A percentile compares a stretch with the other conserved stretches of the same genome.
phyloP scores from a whole-genome alignment of 352 stramenopile genomes.

The Globisporangium cystogenes region DNA sequence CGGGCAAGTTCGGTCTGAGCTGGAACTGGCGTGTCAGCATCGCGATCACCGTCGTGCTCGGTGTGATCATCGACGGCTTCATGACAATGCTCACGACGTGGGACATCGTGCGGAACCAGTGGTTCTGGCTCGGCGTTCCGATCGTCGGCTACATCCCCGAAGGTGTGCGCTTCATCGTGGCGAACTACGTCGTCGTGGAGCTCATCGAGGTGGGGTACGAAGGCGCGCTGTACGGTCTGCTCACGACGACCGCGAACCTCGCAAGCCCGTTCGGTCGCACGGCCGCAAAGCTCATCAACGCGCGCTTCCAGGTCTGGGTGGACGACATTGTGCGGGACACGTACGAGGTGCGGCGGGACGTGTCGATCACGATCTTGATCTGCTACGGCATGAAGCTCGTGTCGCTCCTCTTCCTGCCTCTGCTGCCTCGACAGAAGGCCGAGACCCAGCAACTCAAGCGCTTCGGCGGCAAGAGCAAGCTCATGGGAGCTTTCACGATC shows the following conservation, averaged over 20 bases:
- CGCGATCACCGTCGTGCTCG: constrained; percentile 25
- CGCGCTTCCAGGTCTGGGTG: constrained; percentile 43
- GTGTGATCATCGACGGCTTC: constrained; percentile 34
- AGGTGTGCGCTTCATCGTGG: constrained; percentile 46
- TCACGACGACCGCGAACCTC: constrained; percentile 46
- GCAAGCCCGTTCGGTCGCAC: constrained; percentile 38
- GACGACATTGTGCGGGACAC: constrained; percentile 41
- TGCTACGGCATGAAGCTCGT: constrained; percentile 49
- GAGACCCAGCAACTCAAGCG: constrained; percentile 26
- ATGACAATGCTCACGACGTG: constrained; percentile 56
- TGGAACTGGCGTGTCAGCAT: constrained; percentile 60
- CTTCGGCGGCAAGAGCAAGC: constrained; percentile 30
- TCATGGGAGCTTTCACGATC: constrained; percentile 28
- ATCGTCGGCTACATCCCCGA: constrained; percentile 45
- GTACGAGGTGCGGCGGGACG: constrained; percentile 36
- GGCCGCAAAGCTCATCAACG: constrained; percentile 48
- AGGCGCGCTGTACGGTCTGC: constrained; percentile 43
- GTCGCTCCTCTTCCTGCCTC: constrained; percentile 38
- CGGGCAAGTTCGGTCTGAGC: constrained; percentile 31
- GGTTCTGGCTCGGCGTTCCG: constrained; percentile 56
- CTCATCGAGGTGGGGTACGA: constrained; percentile 49
- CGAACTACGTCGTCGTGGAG: constrained; percentile 52
- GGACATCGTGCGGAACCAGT: constrained; percentile 46
- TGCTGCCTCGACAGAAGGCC: constrained; percentile 40
- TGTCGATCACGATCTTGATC: constrained; percentile 49